Conservation (phyloP, 2,329 filamentous ascomycete species). For the Apiospora phragmitis region DNA sequence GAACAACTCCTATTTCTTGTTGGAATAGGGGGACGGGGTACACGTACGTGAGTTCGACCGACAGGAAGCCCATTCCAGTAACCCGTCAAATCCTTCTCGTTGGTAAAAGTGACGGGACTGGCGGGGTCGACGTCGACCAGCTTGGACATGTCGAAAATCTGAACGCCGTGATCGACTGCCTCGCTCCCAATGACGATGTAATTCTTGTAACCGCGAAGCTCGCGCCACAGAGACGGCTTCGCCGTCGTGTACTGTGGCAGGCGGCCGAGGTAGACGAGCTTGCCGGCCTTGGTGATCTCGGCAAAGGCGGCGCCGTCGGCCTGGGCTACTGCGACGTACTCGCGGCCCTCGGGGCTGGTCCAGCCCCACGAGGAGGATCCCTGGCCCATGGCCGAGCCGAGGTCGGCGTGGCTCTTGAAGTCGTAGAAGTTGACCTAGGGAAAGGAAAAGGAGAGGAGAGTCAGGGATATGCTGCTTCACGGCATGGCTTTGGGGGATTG, state of each 20-base stretch:
- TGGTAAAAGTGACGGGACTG: conserved; percentile 35
- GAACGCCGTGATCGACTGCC: conserved; percentile 53
- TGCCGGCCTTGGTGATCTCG: conserved; percentile 45
- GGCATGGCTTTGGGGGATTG: too few species aligned
- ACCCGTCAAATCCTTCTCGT: conserved; percentile 34
- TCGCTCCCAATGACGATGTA: conserved; percentile 39
- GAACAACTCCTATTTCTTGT: not conserved
- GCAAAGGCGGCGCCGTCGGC: conserved; percentile 51
- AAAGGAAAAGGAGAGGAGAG: not conserved
- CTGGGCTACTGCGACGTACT: conserved; percentile 50
- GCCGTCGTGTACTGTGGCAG: conserved; percentile 40
- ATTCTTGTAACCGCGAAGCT: conserved; percentile 40
- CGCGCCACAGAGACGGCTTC: conserved; percentile 34
- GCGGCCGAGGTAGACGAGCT: conserved; percentile 46
- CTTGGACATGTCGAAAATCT: conserved; percentile 64
- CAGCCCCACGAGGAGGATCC: conserved; percentile 25
- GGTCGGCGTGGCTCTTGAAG: conserved; percentile 50
- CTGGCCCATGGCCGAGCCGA: conserved; percentile 33
- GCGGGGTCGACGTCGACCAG: conserved; percentile 45
- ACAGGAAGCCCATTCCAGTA: conserved; percentile 31
- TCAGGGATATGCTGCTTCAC: not conserved
- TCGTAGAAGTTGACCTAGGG: conserved; percentile 17
- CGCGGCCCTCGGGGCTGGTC: conserved; percentile 43
- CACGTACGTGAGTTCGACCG: conserved; percentile 36
- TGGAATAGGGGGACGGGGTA: not conserved